A percentile compares a stretch with the other conserved stretches of the same genome.
Conservation (phyloP, 495 filamentous ascomycete species). For the Bacidia gigantensis region DNA sequence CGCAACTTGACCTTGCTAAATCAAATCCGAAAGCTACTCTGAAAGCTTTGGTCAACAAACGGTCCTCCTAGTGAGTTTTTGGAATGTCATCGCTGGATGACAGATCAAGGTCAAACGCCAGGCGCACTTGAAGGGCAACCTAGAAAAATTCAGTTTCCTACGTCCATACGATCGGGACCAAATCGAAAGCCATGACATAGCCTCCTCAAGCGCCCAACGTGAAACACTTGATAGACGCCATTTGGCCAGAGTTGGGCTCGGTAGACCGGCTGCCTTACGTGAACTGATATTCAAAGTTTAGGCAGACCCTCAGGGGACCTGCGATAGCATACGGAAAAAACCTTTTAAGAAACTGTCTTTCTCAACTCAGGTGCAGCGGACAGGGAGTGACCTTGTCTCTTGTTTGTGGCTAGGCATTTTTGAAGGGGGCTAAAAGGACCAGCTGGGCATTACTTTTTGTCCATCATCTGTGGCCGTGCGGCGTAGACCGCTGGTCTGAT, state of each 20-base stretch:
- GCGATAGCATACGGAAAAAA: background rate
- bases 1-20: too few species aligned
- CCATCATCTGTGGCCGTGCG: conserved; percentile 4
- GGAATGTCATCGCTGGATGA: too few species aligned
- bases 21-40: too few species aligned
- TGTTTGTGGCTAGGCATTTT: background rate
- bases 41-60: too few species aligned
- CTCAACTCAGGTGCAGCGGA: background rate
- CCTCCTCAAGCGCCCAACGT: conserved; percentile 4
- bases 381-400: background rate
- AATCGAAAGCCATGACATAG: background rate
- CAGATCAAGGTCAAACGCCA: too few species aligned
- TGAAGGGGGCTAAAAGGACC: background rate
- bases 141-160: background rate
- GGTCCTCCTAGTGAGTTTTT: too few species aligned
- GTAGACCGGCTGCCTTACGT: background rate
- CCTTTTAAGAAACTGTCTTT: background rate
- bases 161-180: background rate
- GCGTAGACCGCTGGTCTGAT: background rate
- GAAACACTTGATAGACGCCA: conserved; percentile 6
- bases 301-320: background rate
- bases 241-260: background rate
- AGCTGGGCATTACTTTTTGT: background rate
- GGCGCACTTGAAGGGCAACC: too few species aligned
- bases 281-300: background rate